Percentiles rank a stretch among this genome's conserved stretches.
phyloP scores from a whole-genome alignment of 2,329 filamentous ascomycete species.

The Talaromyces atroroseus region DNA sequence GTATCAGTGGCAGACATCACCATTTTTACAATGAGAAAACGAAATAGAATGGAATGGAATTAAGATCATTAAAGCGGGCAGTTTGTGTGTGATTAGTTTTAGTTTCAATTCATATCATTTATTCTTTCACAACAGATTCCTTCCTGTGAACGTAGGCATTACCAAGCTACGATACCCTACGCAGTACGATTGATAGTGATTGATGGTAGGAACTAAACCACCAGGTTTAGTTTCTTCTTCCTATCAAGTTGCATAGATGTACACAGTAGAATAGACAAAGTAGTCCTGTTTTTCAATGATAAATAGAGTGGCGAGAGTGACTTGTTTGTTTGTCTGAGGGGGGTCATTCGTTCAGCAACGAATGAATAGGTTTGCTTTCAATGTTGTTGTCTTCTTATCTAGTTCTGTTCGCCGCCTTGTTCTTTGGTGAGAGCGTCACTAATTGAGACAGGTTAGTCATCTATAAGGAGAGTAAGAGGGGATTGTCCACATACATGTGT shows the following conservation, averaged over 20 bases:
- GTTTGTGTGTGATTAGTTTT: neutral
- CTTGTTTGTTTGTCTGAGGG: neutral
- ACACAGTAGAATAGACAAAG: neutral
- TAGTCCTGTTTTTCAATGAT: neutral
- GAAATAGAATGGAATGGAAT: neutral
- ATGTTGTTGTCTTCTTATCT: conserved; percentile 18
- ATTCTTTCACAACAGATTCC: neutral
- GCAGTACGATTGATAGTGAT: neutral
- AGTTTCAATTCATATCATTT: neutral
- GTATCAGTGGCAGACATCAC: conserved; percentile 43
- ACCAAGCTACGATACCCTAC: neutral
- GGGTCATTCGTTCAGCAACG: neutral
- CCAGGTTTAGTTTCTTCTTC: neutral
- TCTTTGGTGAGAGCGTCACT: conserved; percentile 74
- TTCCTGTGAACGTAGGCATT: neutral
- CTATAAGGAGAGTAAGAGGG: neutral
- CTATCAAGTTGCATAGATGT: neutral
- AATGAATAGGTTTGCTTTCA: neutral
- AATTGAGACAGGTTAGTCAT: conserved; percentile 16
- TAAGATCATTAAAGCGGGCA: too few relatives aligned
- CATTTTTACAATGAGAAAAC: conserved; percentile 14
- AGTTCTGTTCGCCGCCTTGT: conserved; percentile 59
- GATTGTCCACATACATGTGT: conserved; percentile 64
- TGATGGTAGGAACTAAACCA: neutral
- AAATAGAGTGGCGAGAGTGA: neutral